These are phyloP conservation scores for Phytophthora podocarpi DNA, from an alignment of 352 stramenopile genomes.

Conservation along the genomic window DNA sequence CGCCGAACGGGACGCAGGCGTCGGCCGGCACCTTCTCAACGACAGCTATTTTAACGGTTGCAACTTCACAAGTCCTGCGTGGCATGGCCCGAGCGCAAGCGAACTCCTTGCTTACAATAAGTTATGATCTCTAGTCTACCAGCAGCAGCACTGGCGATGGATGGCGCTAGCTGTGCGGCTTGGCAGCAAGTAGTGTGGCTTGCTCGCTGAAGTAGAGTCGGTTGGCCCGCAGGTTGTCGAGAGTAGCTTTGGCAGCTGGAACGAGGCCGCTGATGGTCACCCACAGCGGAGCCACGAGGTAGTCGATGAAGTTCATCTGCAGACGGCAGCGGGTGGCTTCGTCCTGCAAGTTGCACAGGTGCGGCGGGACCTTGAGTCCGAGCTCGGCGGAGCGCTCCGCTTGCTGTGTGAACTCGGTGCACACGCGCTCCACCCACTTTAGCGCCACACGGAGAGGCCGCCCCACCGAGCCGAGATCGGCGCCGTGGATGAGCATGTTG, in stretches of 20 bases:
- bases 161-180: constrained; percentile 22
- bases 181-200: constrained; percentile 50
- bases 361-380: constrained; percentile 66
- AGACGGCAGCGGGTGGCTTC: constrained; percentile 62
- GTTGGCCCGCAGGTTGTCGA: constrained; percentile 60
- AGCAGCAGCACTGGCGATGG: no score
- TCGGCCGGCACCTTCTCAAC: no score
- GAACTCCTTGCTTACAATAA: no score
- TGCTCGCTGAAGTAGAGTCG: constrained; percentile 78
- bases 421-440: constrained; percentile 78
- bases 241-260: constrained; percentile 48
- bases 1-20: not conserved
- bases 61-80: not conserved
- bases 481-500: constrained; percentile 85
- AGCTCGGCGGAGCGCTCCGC: constrained; percentile 57
- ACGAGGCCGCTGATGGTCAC: constrained; percentile 63
- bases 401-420: constrained; percentile 82
- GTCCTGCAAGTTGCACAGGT: constrained; percentile 81
- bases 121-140: constrained; percentile 14
- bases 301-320: constrained; percentile 89
- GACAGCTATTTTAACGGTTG: constrained; percentile 17
- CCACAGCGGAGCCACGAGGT: constrained; percentile 80
- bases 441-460: constrained; percentile 48
- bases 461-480: constrained; percentile 72
- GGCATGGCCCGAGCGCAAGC: no score